Conservation (phyloP, 2,329 filamentous ascomycete genomes). For the Colletotrichum agaves region DNA sequence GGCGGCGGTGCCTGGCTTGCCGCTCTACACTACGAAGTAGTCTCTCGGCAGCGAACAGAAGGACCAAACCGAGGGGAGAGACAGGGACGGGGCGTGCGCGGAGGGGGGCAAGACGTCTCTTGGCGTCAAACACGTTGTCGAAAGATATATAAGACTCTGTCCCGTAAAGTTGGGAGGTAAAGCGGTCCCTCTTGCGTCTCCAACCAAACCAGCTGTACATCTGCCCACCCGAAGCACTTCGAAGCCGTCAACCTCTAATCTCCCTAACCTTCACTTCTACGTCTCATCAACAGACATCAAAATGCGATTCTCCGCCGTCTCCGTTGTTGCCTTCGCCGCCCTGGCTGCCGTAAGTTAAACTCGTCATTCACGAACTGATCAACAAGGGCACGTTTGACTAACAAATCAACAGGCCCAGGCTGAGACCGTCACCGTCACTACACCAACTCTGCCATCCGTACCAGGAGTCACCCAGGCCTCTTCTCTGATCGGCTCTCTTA, state of each 20-base stretch:
- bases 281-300: slow-evolving; percentile 38
- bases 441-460: slow-evolving; percentile 15
- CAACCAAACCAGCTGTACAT: slow-evolving; percentile 7
- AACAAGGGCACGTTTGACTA: background rate
- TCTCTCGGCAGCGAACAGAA: slow-evolving; percentile 25
- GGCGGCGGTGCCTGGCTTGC: slow-evolving; percentile 18
- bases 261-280: slow-evolving; percentile 2
- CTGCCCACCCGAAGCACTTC: background rate
- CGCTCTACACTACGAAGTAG: too few relatives aligned
- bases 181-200: background rate
- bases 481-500: slow-evolving; percentile 13
- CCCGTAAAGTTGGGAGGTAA: background rate
- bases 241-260: background rate
- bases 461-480: slow-evolving; percentile 35
- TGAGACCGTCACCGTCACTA: slow-evolving; percentile 40
- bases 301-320: slow-evolving; percentile 56
- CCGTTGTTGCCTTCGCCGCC: slow-evolving; percentile 51
- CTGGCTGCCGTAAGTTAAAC: slow-evolving; percentile 42
- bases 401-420: slow-evolving; percentile 30
- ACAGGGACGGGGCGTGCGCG: background rate
- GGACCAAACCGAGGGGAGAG: background rate
- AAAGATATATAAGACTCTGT: slow-evolving; percentile 35
- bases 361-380: background rate
- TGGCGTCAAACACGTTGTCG: slow-evolving; percentile 14
- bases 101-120: slow-evolving; percentile 4